Evolutionary conservation across 2,329 filamentous ascomycete genomes (phyloP).

Genomic region (Aspergillus fischeri): DNA sequence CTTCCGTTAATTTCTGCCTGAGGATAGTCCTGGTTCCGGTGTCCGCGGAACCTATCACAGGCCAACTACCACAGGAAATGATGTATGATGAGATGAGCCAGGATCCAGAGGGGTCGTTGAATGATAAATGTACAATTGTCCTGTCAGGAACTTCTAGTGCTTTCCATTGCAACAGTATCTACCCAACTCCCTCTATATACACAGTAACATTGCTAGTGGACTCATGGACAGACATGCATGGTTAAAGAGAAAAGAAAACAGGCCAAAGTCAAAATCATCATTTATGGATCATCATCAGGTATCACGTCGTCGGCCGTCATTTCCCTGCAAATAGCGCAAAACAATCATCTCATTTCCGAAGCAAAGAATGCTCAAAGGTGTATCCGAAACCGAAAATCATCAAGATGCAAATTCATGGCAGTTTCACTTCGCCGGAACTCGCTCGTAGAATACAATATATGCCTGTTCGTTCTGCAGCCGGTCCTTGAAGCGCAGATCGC

Average conservation of each 20-base stretch:
- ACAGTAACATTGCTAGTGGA: background rate
- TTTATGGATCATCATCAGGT: background rate
- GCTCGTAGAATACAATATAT: slow-evolving; percentile 63
- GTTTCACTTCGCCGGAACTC: slow-evolving; percentile 40
- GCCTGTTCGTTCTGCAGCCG: slow-evolving; percentile 59
- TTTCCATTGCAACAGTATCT: background rate
- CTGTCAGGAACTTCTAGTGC: background rate
- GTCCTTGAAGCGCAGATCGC: slow-evolving; percentile 44
- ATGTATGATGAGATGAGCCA: too few relatives aligned
- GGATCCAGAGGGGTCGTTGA: background rate
- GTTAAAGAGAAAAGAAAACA: background rate
- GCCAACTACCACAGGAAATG: too few relatives aligned
- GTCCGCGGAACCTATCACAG: background rate
- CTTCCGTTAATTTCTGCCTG: background rate
- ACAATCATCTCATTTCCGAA: background rate
- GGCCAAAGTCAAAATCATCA: slow-evolving; percentile 2
- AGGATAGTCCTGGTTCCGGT: background rate
- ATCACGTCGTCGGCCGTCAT: background rate
- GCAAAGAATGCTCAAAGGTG: background rate
- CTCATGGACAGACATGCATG: background rate
- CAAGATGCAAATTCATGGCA: background rate
- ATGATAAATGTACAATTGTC: background rate
- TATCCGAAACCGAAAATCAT: background rate
- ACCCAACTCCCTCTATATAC: background rate
- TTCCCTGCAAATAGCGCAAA: slow-evolving; percentile 1